Percentiles rank a stretch among this genome's conserved stretches.
These are phyloP conservation scores for Chrysanthemum seticuspe DNA, from an alignment of 129 eudicot species.

Conservation along the genomic window DNA sequence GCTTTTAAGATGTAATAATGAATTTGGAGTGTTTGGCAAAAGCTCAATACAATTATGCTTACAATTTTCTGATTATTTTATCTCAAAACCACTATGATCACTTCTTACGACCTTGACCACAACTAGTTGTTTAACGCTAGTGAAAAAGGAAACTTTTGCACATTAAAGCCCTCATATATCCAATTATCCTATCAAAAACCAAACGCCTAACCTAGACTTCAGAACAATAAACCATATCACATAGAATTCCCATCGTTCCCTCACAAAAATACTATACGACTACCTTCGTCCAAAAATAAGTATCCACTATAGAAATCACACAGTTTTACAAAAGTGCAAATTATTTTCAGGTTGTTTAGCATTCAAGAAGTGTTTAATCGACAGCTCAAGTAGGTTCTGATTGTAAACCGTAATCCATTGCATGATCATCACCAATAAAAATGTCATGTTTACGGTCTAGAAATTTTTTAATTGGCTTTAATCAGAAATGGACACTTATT, in stretches of 20 bases:
- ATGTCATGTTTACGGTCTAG: too few relatives aligned
- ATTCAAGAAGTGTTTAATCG: too few relatives aligned
- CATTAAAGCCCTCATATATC: constrained; percentile 7
- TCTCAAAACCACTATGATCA: background rate
- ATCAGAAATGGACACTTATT: too few relatives aligned
- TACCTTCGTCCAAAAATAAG: too few relatives aligned
- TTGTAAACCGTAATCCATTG: too few relatives aligned
- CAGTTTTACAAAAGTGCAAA: background rate
- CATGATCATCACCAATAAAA: too few relatives aligned
- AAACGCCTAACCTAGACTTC: background rate
- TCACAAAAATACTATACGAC: background rate
- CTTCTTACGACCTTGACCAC: background rate
- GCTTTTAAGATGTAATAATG: background rate
- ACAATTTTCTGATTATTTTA: too few relatives aligned
- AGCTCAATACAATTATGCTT: background rate
- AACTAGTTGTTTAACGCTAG: background rate
- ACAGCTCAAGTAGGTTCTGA: too few relatives aligned
- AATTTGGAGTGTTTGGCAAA: background rate
- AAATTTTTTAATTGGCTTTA: too few relatives aligned
- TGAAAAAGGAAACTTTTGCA: constrained; percentile 4
- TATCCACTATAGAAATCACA: too few relatives aligned
- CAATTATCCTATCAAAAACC: background rate
- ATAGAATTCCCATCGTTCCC: background rate
- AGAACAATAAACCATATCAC: background rate
- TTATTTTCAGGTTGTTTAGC: background rate